Evolutionary conservation across 2,329 filamentous ascomycete species (phyloP).

Genomic region (Phoma sp.): DNA sequence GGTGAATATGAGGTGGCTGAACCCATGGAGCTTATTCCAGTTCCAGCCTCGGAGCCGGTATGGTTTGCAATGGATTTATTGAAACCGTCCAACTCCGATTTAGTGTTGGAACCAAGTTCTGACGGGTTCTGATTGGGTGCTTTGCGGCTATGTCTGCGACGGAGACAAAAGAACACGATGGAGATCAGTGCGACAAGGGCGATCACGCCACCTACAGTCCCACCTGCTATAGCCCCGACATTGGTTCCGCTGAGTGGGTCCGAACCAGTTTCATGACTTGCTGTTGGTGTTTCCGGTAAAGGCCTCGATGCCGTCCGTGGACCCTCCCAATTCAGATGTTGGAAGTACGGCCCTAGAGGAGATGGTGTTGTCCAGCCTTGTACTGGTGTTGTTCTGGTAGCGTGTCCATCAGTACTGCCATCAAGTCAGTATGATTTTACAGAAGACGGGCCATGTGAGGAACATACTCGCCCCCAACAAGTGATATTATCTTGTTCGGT

Average conservation of each 20-base stretch:
- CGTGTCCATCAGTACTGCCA: conserved; percentile 52
- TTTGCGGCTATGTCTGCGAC: conserved; percentile 23
- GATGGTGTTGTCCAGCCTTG: conserved; percentile 52
- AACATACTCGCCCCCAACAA: conserved; percentile 44
- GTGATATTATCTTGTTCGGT: conserved; percentile 56
- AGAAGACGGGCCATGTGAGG: background rate
- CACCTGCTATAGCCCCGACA: conserved; percentile 42
- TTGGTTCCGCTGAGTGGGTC: conserved; percentile 14
- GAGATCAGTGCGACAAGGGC: conserved; percentile 23
- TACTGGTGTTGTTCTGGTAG: conserved; percentile 57
- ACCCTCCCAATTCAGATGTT: conserved; percentile 54
- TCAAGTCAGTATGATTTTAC: conserved; percentile 13
- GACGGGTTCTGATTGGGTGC: background rate
- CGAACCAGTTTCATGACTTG: background rate
- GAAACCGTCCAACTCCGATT: too few species aligned
- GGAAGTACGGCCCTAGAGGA: conserved; percentile 55
- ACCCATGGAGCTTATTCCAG: too few species aligned
- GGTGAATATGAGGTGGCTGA: too few species aligned
- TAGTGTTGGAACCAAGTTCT: too few species aligned
- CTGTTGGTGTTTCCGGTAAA: conserved; percentile 23
- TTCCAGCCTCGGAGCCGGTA: too few species aligned
- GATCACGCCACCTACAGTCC: conserved; percentile 41
- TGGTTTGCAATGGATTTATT: too few species aligned
- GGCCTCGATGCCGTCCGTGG: conserved; percentile 57
- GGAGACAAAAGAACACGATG: conserved; percentile 29